Evolutionary conservation across 1,139 yeast genomes (phyloP), one percentile per base, ranked within the genome.

Genomic region (Blastobotrys indianensis): DNA sequence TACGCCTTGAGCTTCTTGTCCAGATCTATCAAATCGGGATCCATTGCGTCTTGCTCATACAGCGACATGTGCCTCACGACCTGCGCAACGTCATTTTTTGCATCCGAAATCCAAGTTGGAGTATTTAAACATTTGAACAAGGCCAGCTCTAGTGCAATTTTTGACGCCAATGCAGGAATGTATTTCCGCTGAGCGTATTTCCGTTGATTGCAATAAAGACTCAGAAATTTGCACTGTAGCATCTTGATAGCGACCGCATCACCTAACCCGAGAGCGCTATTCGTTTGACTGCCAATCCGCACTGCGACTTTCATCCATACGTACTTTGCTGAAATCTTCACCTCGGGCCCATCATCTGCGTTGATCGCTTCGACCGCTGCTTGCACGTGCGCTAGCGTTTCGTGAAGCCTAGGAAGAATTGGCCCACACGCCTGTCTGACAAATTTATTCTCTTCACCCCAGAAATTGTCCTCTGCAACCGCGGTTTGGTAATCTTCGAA

Each of bases 71-170:
- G 25, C 6, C 12, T 12, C 16, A 30, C 16, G 8, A 20, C 31
- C 13, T 28, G 7, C 11, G 32, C 38, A 6, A 39, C 43, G 12
- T 34, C 42, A 1, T 29, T 39, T 17, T 34, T 32, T 1, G 51
- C 52, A 16, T 37, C 16, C 16, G 33, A 33, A 17, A 46, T 8
- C 50, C 48, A 46, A 10, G 37, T 39, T 8, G 20, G 20, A 4
- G 29, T 25, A 8, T 44, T 36, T 5, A 45, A 23, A 11, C 34
- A 13, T 29, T 43, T 47, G 12, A 43, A 42, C n/a, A 48, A 37
- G 32, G 51, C 47, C 32, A 58, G 48, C 42, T 62, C 66, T 2
- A 64, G 47, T 32, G 57, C 54, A 10, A 61, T 53, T 45, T 62
- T 62, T 25, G 64, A 53, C 9, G 54, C 51, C 16, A 59, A 51